Evolutionary conservation across 2,329 filamentous ascomycete species (phyloP), one percentile per base, ranked within the genome.

Genomic region (Pseudogymnoascus sp.): DNA sequence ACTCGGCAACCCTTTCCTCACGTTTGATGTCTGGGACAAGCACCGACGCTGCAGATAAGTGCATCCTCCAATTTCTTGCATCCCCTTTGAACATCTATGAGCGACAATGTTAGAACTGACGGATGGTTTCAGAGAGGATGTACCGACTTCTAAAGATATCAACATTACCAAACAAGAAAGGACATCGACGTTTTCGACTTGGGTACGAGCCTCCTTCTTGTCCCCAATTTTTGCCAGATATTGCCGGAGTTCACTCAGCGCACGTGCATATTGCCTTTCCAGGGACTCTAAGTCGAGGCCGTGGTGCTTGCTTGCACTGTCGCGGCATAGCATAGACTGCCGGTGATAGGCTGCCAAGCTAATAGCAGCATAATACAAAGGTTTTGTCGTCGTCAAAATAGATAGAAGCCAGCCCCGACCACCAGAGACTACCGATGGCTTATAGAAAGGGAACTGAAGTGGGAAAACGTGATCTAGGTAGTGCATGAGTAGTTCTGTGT

Each of bases 401-500:
- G 82, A 80, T 37, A 88, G 73, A 21, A 88, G 76, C 85, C 85
- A 88, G 16, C 82, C 80, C 37, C 82, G 79, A 7, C 84, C 85
- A 18, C 82, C 80, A 59, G 81, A 76, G 1, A 81, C 74, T 9
- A 84, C 68, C 1, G 77, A 76, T 1, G 85, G 84, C 1, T 78
- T 78, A 71, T 87, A 87, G 69, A 86, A 84, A 2, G 84, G 84
- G 67, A 84, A 87, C 1, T 87, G 74, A 66, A 85, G 83, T 0
- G 85, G 84, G 65, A 87, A 82, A 14, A 86, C 78, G 65, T 83
- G 80, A 71, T 88, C 84, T 43, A 87, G 76, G 69, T 86, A 88
- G 64, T 83, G 77, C 79, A 84, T 84, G 63, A 82, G 73, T 49
- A 80, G 76, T 66, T 68, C 62, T 9, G 63, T 53, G 25, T 70